Base-by-base conservation (phyloP, 345 rosid genomes). In the Dovyalis caffra region DNA sequence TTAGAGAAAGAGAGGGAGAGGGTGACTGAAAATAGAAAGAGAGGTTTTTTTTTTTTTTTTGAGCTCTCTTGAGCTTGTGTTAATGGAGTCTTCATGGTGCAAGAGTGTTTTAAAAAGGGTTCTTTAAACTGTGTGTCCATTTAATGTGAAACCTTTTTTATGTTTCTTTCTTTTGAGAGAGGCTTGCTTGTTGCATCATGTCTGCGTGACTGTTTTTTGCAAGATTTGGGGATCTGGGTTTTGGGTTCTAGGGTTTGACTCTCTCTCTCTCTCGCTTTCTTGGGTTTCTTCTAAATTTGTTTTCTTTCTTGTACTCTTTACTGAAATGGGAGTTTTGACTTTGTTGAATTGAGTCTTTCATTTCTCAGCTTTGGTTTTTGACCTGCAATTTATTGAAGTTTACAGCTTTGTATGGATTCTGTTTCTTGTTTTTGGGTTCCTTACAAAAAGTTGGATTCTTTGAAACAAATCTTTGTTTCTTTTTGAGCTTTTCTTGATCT, bases 161-260 rank as follows among this genome's bases (percentile, higher is more conserved):
- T 64, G 64, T 18, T 74, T 73, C 28, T 10, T 77, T 76, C 71
- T 62, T 66, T 51, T 9, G 34, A 74, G 70, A 74, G 70, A 64
- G 49, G 31, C 77, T 34, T 67, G 72, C 69, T 20, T 72, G 77
- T 18, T 63, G 68, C n/a, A n/a, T n/a, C n/a, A n/a, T n/a, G n/a
- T n/a, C n/a, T 58, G 72, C 38, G 69, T 75, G 57, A 20, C 25
- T 56, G 12, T 56, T 56, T 70, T 64, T 43, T 47, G 65, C 49
- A 66, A 47, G 72, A 66, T 80, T 85, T 83, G 76, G 87, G 91
- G 95, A 87, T 88, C 88, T 89, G 83, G 86, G 80, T 80, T 75
- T 74, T 73, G 84, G 83, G 81, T 78, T 88, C 82, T 83, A 85
- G 87, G 92, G 86, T 87, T 88, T 80, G 80, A 82, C 75, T 76